A percentile compares a stretch with the other conserved stretches of the same genome.
These are phyloP conservation scores for Arthrobotrys pseudoclavata DNA, from an alignment of 2,329 filamentous ascomycete species.

Conservation along the genomic window DNA sequence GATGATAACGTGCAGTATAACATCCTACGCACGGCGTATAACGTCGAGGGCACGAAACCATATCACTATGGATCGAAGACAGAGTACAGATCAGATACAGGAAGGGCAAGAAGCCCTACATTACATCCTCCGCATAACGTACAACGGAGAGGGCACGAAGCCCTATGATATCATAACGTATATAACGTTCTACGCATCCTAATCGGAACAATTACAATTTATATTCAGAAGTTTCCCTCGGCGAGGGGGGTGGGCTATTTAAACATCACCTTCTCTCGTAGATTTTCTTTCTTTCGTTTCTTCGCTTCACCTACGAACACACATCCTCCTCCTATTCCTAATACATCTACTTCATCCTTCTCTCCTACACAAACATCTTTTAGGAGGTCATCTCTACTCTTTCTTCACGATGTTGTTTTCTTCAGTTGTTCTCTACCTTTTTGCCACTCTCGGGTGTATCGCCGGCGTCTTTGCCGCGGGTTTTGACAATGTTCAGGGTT, in stretches of 20 bases:
- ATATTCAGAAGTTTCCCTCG: neutral
- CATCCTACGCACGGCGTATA: too few species aligned
- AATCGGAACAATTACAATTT: neutral
- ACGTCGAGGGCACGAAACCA: neutral
- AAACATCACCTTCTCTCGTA: neutral
- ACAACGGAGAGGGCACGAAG: neutral
- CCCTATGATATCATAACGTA: neutral
- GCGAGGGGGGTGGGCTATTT: neutral
- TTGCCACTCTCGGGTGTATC: neutral
- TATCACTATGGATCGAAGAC: neutral
- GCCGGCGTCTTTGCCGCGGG: neutral
- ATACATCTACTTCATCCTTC: too few species aligned
- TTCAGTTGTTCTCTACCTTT: neutral
- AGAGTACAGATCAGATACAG: too few species aligned
- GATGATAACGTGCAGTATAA: too few species aligned
- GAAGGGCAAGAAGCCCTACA: too few species aligned
- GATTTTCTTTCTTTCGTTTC: neutral
- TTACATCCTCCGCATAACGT: neutral
- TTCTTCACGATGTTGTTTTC: neutral
- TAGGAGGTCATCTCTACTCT: neutral
- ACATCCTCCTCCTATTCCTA: neutral
- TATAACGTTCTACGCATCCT: neutral
- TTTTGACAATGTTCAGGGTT: neutral
- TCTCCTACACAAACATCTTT: neutral
- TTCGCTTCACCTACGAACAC: neutral